Percentiles rank a stretch among this genome's conserved stretches.
These are phyloP conservation scores for Debaryomyces robertsiae DNA, from an alignment of 1,139 yeast species.

Conservation along the genomic window DNA sequence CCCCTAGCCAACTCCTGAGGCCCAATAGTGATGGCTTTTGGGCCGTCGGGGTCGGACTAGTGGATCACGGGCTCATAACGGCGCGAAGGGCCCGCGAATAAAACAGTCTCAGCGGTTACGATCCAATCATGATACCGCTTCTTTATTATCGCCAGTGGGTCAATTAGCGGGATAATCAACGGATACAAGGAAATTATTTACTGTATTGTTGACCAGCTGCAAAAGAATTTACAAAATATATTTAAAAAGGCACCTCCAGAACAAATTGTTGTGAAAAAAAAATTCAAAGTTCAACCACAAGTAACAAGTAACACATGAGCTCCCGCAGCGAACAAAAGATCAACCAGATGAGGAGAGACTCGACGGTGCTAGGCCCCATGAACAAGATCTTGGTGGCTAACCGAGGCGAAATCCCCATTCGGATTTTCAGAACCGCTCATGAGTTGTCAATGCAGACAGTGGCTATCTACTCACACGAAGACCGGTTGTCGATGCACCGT, in stretches of 20 bases:
- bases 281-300: background rate
- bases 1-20: too few relatives aligned
- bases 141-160: background rate
- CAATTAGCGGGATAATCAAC: too few relatives aligned
- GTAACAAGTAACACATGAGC: slow-evolving; percentile 2
- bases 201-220: too few relatives aligned
- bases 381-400: slow-evolving; percentile 88
- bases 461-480: slow-evolving; percentile 96
- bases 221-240: too few relatives aligned
- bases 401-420: slow-evolving; percentile 90
- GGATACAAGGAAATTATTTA: too few relatives aligned
- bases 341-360: slow-evolving; percentile 61
- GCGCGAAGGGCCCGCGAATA: too few relatives aligned
- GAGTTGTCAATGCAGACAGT: slow-evolving; percentile 97
- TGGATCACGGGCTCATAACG: too few relatives aligned
- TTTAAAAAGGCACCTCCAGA: too few relatives aligned
- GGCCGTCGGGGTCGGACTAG: slow-evolving; percentile 5
- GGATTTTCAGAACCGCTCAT: slow-evolving; percentile 96
- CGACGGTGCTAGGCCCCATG: slow-evolving; percentile 62
- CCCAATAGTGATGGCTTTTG: too few relatives aligned
- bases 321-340: slow-evolving; percentile 24
- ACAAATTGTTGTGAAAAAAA: background rate
- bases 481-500: slow-evolving; percentile 91
- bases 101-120: too few relatives aligned
- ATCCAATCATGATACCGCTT: slow-evolving; percentile 7